Evolutionary conservation across 768 basidiomycete species (phyloP), one percentile per base, ranked within the genome.

Genomic region (Clitopilus hobsonii): DNA sequence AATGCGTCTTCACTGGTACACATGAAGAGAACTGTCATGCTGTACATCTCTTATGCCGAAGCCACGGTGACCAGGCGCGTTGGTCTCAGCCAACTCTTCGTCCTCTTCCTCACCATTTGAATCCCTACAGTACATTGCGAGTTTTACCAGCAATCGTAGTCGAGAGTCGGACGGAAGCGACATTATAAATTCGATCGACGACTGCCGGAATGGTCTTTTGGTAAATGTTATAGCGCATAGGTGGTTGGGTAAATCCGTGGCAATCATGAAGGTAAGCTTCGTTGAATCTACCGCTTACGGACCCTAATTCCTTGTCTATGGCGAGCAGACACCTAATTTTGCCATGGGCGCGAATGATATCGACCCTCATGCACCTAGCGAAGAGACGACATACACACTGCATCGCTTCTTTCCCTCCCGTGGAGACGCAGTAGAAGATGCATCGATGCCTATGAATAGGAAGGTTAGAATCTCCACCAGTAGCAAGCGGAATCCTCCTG

Each of bases 21-120:
- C 1, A 13, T 4, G 54, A 52, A 27, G 6, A 6, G 11, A 2
- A 50, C 5, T 63, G 60, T 47, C 56, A 63, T 30, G 58, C 60
- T 26, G 56, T 58, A 26, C 62, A 61, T 38, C 62, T 63, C 49
- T 24, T 63, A 41, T 52, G 54, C 32, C 58, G 61, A 32, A 54
- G 49, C 48, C 61, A 61, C 56, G 56, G 60, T 20, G 56, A 61
- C 58, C 5, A 2, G 27, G 62, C 60, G 55, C 27, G 60, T 23
- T 20, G 22, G 14, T n/a, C 38, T 38, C 58, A 25, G 38, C 53
- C 20, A 26, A 50, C 47, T 54, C 45, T 58, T 26, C 49, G 22
- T 54, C 32, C 47, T 29, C 26, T 53, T 38, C 30, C 53, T 63
- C 32, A 60, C 20, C 16, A 52, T 56, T 28, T 16, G 52, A 2